Percentiles rank a stretch among this genome's conserved stretches.
Conservation (phyloP, 2,329 filamentous ascomycete species). For the Beauveria sp. region DNA sequence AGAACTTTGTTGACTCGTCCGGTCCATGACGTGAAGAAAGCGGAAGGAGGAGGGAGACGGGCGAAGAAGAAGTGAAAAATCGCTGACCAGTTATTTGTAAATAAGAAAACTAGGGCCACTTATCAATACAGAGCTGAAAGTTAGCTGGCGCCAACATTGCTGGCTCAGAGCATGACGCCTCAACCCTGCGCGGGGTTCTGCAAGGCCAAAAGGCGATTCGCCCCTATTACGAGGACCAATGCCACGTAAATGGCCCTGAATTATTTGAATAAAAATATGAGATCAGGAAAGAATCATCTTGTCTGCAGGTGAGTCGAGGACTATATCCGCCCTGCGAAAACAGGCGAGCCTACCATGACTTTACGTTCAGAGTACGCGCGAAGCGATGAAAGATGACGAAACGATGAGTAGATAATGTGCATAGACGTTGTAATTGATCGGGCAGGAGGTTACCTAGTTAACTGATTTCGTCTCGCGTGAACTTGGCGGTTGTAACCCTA, state of each 20-base stretch:
- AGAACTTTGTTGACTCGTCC: slow-evolving; percentile 3
- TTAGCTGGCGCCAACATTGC: no score
- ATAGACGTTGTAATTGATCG: neutral
- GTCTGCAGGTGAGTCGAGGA: neutral
- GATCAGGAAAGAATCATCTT: neutral
- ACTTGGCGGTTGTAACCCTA: no score
- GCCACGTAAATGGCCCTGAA: neutral
- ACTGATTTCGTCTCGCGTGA: neutral
- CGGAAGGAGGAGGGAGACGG: neutral
- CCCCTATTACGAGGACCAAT: neutral
- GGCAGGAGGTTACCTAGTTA: neutral
- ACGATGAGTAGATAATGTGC: neutral
- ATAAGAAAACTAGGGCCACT: no score
- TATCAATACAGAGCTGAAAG: no score
- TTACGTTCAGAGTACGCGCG: neutral
- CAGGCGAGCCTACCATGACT: neutral
- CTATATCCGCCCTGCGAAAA: neutral
- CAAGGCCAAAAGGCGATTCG: neutral
- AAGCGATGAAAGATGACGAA: neutral
- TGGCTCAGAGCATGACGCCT: neutral
- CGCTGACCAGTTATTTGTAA: neutral
- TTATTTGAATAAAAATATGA: neutral
- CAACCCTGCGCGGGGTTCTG: neutral
- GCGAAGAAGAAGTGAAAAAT: neutral
- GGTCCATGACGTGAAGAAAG: slow-evolving; percentile 1